phyloP scores from a whole-genome alignment of 371 early-diverging fungal species.

The Ordospora colligata region DNA sequence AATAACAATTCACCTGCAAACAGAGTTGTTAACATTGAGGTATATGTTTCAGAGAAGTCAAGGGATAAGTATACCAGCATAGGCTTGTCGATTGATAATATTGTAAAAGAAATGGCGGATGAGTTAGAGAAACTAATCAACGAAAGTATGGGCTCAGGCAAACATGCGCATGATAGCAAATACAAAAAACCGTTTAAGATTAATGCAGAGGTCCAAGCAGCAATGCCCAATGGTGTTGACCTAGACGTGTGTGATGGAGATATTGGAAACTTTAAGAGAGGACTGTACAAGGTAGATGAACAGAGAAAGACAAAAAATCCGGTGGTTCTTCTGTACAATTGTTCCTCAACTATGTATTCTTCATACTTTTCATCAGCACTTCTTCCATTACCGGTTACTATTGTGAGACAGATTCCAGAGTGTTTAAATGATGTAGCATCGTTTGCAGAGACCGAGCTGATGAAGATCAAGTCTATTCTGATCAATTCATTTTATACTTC shows the following conservation, averaged over 20 bases:
- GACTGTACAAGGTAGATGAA: neutral
- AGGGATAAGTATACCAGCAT: neutral
- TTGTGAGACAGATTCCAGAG: neutral
- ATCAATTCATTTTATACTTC: constrained; percentile 17
- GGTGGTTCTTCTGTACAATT: constrained; percentile 20
- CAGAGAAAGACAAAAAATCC: neutral
- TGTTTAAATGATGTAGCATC: constrained; percentile 16
- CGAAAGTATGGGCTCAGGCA: neutral
- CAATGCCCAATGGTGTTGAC: constrained; percentile 16
- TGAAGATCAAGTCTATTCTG: constrained; percentile 23
- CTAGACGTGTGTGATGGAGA: constrained; percentile 23
- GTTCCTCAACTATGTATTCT: constrained; percentile 18
- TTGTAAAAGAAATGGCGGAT: neutral
- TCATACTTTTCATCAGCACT: constrained; percentile 12
- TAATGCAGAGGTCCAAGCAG: neutral
- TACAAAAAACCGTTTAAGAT: constrained; percentile 9
- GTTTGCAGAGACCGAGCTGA: constrained; percentile 25
- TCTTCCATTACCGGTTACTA: constrained; percentile 4
- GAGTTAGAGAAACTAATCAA: constrained; percentile 18
- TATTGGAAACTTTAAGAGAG: neutral
- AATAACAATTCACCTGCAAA: too few relatives aligned
- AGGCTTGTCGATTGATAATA: constrained; percentile 14
- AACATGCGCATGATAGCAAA: neutral
- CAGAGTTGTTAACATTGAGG: neutral
- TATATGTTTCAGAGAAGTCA: constrained; percentile 11